Base-by-base conservation (phyloP, 441 rosid species). In the Isatis lusitanica region DNA sequence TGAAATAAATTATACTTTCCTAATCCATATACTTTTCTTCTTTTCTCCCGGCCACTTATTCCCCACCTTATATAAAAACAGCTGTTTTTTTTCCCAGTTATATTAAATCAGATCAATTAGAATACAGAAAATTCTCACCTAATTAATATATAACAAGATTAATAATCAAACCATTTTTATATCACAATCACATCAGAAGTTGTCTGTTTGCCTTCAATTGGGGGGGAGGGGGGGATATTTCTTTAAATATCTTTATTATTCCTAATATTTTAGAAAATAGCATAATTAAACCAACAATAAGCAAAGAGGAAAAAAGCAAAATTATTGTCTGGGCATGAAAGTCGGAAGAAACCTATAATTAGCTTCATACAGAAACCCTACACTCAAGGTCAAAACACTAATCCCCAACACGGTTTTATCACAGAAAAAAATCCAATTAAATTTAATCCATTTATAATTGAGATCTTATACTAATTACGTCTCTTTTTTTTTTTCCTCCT, bases 331-430 rank as follows among this genome's bases (percentile, higher is more conserved):
- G 77, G 21, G 83, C 84, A 63, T 71, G 38, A 83, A 85, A 82
- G 30, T 55, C 24, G 89, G 84, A 59, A 55, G 30, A 76, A 65
- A 66, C 28, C 88, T 79, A 81, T 66, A 76, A 79, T 80, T 85
- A 84, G 83, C 64, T 43, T 57, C 24, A 65, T 31, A 18, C 7
- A 56, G 31, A 51, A 69, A 63, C 17, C 64, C 77, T 67, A 63
- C 74, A 70, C 66, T 71, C 79, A 58, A 82, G 78, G 84, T 63
- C 72, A 76, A 83, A 17, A 79, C 67, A 58, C 56, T 11, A 74
- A 59, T 74, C 11, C 74, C 62, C 50, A 78, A 81, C 86, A 77
- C 85, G 81, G 68, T 75, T 80, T 84, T 80, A 56, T 57, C 80
- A 78, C 40, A 39, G 33, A 70, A 47, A 70, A 47, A 63, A 85